Evolutionary conservation across 768 basidiomycete species (phyloP).

Genomic region (Hygrocybe coccinea): DNA sequence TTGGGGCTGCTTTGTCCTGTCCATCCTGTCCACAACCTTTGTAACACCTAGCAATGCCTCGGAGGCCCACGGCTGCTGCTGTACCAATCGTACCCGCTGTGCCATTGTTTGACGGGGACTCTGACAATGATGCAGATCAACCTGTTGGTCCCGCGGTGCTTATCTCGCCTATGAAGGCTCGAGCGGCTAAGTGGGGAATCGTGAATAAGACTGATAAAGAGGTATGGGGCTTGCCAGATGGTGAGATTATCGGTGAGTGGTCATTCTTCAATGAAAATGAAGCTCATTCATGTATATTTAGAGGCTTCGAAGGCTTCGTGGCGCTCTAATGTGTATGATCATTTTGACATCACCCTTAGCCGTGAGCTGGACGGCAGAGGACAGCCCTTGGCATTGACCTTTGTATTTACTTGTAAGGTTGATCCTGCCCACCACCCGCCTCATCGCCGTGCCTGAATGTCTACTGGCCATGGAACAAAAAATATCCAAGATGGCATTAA

Average conservation of each 20-base stretch:
- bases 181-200: background rate
- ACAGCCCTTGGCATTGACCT: background rate
- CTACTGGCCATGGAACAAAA: conserved; percentile 9
- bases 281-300: background rate
- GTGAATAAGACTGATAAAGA: conserved; percentile 6
- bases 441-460: background rate
- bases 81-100: background rate
- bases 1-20: background rate
- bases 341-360: conserved; percentile 12
- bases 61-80: background rate
- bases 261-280: background rate
- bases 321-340: conserved; percentile 14
- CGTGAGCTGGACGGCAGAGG: background rate
- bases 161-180: conserved; percentile 11
- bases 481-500: conserved; percentile 7
- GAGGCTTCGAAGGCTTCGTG: conserved; percentile 5
- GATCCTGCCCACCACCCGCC: background rate
- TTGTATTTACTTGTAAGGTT: conserved; percentile 13
- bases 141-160: conserved; percentile 1
- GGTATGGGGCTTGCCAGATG: conserved; percentile 11
- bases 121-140: background rate
- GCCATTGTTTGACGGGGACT: background rate
- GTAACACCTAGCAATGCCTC: background rate
- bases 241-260: conserved; percentile 12
- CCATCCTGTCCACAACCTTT: too few relatives aligned